Conservation (phyloP, 1,284 basidiomycete genomes). For the Farysia itapuensis region DNA sequence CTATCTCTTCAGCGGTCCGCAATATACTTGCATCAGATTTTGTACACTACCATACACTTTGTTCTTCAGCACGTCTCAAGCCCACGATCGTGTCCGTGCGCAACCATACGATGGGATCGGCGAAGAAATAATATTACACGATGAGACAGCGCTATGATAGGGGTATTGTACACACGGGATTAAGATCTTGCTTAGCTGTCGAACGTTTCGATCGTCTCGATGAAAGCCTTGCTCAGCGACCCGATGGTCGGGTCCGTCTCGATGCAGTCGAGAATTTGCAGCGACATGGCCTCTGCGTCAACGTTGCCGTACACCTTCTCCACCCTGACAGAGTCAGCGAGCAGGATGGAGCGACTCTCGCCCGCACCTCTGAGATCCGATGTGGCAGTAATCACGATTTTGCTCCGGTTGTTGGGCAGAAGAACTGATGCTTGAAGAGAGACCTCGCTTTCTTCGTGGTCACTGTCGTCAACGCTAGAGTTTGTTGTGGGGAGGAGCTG, state of each 20-base stretch:
- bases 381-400: slow-evolving; percentile 33
- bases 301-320: slow-evolving; percentile 43
- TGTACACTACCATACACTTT: too few species aligned
- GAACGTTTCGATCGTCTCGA: slow-evolving; percentile 40
- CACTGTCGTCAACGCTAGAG: neutral
- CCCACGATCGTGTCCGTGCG: too few species aligned
- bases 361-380: slow-evolving; percentile 30
- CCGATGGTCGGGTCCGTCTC: slow-evolving; percentile 38
- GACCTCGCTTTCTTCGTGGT: slow-evolving; percentile 9
- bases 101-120: too few species aligned
- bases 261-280: slow-evolving; percentile 39
- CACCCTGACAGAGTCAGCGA: slow-evolving; percentile 27
- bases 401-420: slow-evolving; percentile 29
- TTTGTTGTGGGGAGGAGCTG: slow-evolving; percentile 4
- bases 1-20: too few species aligned
- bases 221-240: slow-evolving; percentile 32
- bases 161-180: too few species aligned
- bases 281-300: slow-evolving; percentile 33
- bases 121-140: too few species aligned
- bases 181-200: slow-evolving; percentile 16
- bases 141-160: too few species aligned
- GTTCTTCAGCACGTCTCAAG: too few species aligned
- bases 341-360: slow-evolving; percentile 25
- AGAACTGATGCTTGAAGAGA: slow-evolving; percentile 37
- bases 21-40: too few species aligned